A percentile compares a stretch with the other conserved stretches of the same genome.
Evolutionary conservation across 208 protist species (phyloP).

Genomic region (Trypanosoma melophagium): DNA sequence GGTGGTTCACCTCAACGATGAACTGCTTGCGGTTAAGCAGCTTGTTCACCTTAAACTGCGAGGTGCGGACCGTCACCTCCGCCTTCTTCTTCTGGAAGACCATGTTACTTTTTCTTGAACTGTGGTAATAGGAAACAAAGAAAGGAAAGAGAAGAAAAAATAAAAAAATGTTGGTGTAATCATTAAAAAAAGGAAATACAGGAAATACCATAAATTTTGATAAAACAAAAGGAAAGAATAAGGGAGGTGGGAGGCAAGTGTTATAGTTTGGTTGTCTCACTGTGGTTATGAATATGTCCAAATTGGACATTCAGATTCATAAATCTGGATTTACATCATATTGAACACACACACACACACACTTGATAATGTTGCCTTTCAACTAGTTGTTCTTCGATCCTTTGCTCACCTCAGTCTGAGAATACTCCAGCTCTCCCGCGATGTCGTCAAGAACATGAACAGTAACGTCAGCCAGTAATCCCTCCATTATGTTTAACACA

Average conservation of each 20-base stretch:
- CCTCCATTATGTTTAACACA: constrained; percentile 49
- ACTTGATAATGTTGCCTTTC: background rate
- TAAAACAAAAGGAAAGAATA: too few species aligned
- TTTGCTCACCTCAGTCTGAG: background rate
- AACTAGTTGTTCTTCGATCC: constrained; percentile 6
- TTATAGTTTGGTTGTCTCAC: background rate
- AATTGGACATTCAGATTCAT: background rate
- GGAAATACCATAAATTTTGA: too few species aligned
- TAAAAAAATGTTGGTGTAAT: background rate
- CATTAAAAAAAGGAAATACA: background rate
- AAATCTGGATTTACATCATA: background rate
- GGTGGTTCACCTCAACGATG: constrained; percentile 93
- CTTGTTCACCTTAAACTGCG: constrained; percentile 99
- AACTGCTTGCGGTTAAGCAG: constrained; percentile 99
- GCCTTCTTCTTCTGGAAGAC: constrained; percentile 93
- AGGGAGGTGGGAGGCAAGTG: background rate
- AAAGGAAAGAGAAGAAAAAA: constrained; percentile 4
- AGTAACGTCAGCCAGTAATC: constrained; percentile 42
- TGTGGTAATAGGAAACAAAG: background rate
- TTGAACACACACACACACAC: constrained; percentile 3
- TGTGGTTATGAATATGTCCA: too few species aligned
- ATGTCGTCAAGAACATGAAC: constrained; percentile 16
- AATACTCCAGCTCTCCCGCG: background rate
- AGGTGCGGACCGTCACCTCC: constrained; percentile 91
- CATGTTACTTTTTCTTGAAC: constrained; percentile 55